Base-by-base conservation (phyloP, 164 flowering plant genomes). In the Platanus orientalis region DNA sequence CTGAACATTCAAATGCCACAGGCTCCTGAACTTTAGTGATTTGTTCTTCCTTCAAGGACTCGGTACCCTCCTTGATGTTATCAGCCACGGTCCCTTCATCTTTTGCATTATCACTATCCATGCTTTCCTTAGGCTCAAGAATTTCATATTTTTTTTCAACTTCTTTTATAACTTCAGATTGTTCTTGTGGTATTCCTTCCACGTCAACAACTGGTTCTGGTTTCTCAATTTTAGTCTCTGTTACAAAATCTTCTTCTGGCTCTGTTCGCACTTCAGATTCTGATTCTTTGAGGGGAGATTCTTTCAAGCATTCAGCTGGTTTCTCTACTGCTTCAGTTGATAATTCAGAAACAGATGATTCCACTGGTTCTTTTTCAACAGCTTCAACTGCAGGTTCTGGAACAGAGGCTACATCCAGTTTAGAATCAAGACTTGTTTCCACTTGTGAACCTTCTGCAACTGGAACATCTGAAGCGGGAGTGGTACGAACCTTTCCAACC, bases 261-360 rank as follows among this genome's bases (percentile, higher is more conserved):
- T 65, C 63, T 27, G 34, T 61, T 32, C 14, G 62, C 10, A 23
- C 51, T 23, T 60, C 40, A 12, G 48, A 4, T 1, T 50, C 66
- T n/a, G n/a, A n/a, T 42, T 66, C 32, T 7, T 36, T 12, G 12
- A 25, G 45, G 51, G 45, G 63, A 57, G 32, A 24, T n/a, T 13
- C 54, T 24, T 65, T 54, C 40, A 21, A 68, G 12, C 30, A 42
- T 54, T 62, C 64, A 13, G 20, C 36, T 9, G 34, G 40, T 64
- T 76, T 65, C 48, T 74, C 72, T 42, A 49, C 55, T 30, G 62
- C 58, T 48, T 72, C 79, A 49, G 26, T 25, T 61, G 60, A 49
- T 50, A 71, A 59, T 60, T 65, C 75, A 27, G 75, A 63, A 57
- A 19, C 51, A 56, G 36, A n/a, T n/a, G n/a, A n/a, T 57, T 65